phyloP scores from a whole-genome alignment of 106 monocot genomes.

The Narthecium ossifragum region DNA sequence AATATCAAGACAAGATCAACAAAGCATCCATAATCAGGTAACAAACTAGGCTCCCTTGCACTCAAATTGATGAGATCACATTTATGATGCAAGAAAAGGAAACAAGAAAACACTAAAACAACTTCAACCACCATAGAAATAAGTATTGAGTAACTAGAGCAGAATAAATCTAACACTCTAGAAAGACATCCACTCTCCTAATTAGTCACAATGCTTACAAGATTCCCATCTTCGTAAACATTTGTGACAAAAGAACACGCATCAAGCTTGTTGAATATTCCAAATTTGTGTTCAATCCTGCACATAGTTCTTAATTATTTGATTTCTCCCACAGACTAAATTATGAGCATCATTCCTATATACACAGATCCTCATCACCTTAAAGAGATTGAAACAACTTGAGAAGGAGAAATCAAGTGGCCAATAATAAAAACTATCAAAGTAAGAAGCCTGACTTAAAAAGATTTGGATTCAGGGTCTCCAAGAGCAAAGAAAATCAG shows the following conservation, averaged over 20 bases:
- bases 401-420: no score
- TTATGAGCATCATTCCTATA: no score
- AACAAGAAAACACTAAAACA: slow-evolving; percentile 93
- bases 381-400: no score
- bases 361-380: no score
- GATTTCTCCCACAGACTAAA: no score
- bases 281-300: slow-evolving; percentile 83
- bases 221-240: slow-evolving; percentile 93
- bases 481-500: no score
- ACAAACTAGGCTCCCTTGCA: slow-evolving; percentile 77
- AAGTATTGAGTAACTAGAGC: background rate
- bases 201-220: slow-evolving; percentile 95
- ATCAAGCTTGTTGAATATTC: slow-evolving; percentile 91
- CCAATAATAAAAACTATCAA: no score
- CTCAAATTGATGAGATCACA: slow-evolving; percentile 99
- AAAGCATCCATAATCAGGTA: slow-evolving; percentile 94
- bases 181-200: slow-evolving; percentile 8
- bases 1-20: no score
- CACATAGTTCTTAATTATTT: slow-evolving; percentile 12
- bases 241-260: slow-evolving; percentile 91
- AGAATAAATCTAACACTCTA: background rate
- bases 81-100: slow-evolving; percentile 73
- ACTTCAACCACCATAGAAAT: slow-evolving; percentile 78
- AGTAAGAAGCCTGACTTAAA: no score
- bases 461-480: no score